phyloP scores from a whole-genome alignment of 345 rosid species.

The Aurinia saxatilis region DNA sequence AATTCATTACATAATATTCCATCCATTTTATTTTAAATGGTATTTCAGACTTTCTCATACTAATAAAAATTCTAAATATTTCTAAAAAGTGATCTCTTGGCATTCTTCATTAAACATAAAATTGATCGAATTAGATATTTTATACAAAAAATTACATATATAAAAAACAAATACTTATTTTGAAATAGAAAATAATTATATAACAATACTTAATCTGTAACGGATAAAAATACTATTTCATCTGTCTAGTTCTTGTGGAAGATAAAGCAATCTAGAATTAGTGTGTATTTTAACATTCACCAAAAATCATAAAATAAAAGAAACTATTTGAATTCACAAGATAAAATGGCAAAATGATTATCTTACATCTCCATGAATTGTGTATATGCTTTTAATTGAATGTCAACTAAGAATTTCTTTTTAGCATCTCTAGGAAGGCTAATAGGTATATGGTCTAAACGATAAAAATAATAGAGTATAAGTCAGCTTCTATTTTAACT shows the following conservation, averaged over 20 bases:
- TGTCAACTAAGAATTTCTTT: conserved; percentile 4
- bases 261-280: too few relatives aligned
- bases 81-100: too few relatives aligned
- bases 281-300: too few relatives aligned
- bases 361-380: not conserved
- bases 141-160: too few relatives aligned
- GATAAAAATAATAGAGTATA: not conserved
- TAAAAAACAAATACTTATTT: too few relatives aligned
- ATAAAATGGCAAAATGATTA: not conserved
- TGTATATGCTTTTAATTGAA: not conserved
- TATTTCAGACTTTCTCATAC: too few relatives aligned
- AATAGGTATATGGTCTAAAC: not conserved
- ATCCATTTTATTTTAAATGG: too few relatives aligned
- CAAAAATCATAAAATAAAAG: not conserved
- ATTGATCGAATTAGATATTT: too few relatives aligned
- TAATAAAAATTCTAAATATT: too few relatives aligned
- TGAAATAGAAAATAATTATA: not conserved
- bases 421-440: conserved; percentile 10
- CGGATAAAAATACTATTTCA: too few relatives aligned
- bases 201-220: not conserved
- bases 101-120: too few relatives aligned
- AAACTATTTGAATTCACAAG: not conserved
- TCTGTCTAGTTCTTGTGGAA: too few relatives aligned
- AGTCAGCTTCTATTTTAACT: conserved; percentile 16
- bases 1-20: not conserved